phyloP scores from a whole-genome alignment of 176 grass and related monocot genomes.

The Juncus inflexus region DNA sequence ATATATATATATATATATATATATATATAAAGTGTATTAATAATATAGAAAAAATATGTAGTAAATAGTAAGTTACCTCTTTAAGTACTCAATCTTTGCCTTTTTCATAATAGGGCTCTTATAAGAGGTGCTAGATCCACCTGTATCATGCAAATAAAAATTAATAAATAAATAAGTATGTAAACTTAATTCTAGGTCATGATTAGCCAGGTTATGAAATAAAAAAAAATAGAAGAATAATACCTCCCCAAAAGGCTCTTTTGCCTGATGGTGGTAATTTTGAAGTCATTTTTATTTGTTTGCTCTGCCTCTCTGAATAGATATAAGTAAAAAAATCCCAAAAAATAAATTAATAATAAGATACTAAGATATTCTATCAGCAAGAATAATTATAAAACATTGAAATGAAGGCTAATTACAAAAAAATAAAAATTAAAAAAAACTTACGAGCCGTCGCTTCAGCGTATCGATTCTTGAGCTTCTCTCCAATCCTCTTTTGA shows the following conservation, averaged over 20 bases:
- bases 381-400: neutral
- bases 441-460: slow-evolving; percentile 35
- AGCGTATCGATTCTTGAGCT: slow-evolving; percentile 46
- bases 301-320: slow-evolving; percentile 40
- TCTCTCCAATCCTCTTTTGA: slow-evolving; percentile 31
- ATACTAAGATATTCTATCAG: neutral
- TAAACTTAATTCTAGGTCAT: neutral
- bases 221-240: neutral
- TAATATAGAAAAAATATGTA: no score
- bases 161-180: neutral
- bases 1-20: no score
- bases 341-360: slow-evolving; percentile 6
- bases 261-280: slow-evolving; percentile 47
- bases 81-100: slow-evolving; percentile 39
- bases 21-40: no score
- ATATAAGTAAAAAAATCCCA: slow-evolving; percentile 9
- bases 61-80: slow-evolving; percentile 21
- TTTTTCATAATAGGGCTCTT: slow-evolving; percentile 50
- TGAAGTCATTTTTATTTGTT: slow-evolving; percentile 33
- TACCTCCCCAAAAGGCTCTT: slow-evolving; percentile 52
- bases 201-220: neutral
- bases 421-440: slow-evolving; percentile 30
- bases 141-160: neutral
- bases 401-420: slow-evolving; percentile 14
- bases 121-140: slow-evolving; percentile 34